phyloP scores from a whole-genome alignment of 768 basidiomycete genomes.

The Amanita molliuscula region DNA sequence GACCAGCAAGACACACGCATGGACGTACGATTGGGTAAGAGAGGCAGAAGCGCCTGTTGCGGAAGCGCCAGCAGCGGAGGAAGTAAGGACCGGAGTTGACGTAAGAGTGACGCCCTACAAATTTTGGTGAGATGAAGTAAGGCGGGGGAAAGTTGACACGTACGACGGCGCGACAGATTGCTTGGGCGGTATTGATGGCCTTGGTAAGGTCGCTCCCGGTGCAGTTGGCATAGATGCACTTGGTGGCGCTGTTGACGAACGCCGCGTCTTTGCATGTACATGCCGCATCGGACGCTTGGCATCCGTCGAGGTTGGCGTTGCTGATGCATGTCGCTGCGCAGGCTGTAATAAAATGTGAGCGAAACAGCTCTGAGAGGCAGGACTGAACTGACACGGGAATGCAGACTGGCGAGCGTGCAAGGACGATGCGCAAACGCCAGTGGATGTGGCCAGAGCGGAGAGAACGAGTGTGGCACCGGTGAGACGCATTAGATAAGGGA shows the following conservation, averaged over 20 bases:
- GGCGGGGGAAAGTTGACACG: constrained; percentile 12
- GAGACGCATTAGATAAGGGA: constrained; percentile 30
- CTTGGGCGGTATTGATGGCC: constrained; percentile 31
- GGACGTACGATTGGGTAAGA: background rate
- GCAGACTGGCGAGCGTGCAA: constrained; percentile 23
- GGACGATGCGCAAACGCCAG: constrained; percentile 19
- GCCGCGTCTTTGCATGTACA: constrained; percentile 46
- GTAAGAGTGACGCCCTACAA: constrained; percentile 48
- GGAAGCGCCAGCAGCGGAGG: constrained; percentile 6
- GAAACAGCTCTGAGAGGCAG: background rate
- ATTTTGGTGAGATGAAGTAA: no score
- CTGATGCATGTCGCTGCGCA: constrained; percentile 43
- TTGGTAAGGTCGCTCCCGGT: constrained; percentile 27
- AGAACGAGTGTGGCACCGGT: constrained; percentile 27
- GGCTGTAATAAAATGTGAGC: constrained; percentile 20
- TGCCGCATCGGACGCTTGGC: constrained; percentile 34
- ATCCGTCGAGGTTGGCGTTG: constrained; percentile 31
- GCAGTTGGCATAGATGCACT: constrained; percentile 42
- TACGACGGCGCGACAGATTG: constrained; percentile 40
- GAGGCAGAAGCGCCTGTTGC: background rate
- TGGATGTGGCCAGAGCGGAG: constrained; percentile 29
- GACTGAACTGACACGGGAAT: constrained; percentile 23
- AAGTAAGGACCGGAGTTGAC: constrained; percentile 15
- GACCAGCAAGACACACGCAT: background rate
- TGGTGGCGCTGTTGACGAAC: constrained; percentile 36